Conservation (phyloP, 768 basidiomycete species). For the Kwoniella botswanensis region DNA sequence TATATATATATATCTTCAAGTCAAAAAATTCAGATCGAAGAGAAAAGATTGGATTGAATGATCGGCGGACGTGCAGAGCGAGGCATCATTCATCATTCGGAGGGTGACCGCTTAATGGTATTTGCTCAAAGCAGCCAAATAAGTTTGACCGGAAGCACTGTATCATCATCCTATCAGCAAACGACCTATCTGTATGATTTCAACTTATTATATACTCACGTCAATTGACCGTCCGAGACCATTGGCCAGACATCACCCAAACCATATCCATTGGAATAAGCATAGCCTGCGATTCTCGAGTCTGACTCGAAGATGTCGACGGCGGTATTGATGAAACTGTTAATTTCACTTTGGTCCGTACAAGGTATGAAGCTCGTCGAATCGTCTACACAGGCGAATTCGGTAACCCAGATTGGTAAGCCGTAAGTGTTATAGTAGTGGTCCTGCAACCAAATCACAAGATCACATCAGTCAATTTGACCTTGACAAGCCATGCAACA, state of each 20-base stretch:
- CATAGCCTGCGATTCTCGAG: slow-evolving; percentile 46
- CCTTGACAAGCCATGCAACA: too few species aligned
- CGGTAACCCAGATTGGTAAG: slow-evolving; percentile 38
- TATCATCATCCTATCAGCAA: background rate
- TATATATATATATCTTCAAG: background rate
- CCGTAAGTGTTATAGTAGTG: slow-evolving; percentile 48
- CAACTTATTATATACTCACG: slow-evolving; percentile 18
- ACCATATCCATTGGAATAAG: slow-evolving; percentile 49
- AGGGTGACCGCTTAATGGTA: slow-evolving; percentile 27
- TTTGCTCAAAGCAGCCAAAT: slow-evolving; percentile 40
- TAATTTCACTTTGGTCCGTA: slow-evolving; percentile 51
- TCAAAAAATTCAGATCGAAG: background rate
- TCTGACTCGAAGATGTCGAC: slow-evolving; percentile 52
- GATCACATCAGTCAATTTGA: too few species aligned
- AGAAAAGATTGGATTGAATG: background rate
- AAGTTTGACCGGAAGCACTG: slow-evolving; percentile 40
- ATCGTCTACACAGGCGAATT: slow-evolving; percentile 52
- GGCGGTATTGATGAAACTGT: slow-evolving; percentile 48
- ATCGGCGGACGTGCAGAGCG: background rate
- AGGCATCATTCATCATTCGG: too few species aligned
- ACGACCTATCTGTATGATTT: background rate
- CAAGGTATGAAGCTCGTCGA: slow-evolving; percentile 44
- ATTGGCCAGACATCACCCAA: slow-evolving; percentile 50
- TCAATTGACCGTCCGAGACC: slow-evolving; percentile 33
- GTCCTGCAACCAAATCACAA: slow-evolving; percentile 18